Evolutionary conservation across 345 rosid genomes (phyloP).

Genomic region (Arabidopsis suecica): DNA sequence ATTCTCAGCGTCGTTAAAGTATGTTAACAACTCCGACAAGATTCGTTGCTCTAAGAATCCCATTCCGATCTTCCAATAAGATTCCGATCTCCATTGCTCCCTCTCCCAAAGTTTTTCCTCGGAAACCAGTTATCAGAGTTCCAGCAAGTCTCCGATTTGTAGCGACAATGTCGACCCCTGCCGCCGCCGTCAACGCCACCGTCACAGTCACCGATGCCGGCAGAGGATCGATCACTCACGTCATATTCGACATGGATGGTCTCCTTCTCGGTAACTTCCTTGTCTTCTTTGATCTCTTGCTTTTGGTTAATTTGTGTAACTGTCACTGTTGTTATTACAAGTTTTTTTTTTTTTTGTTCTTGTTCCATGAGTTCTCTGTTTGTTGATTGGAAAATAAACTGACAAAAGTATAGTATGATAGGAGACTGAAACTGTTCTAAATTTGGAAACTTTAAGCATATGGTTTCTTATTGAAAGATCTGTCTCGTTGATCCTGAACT

Average conservation of each 20-base stretch:
- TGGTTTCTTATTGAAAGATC: background rate
- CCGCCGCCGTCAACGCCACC: conserved; percentile 20
- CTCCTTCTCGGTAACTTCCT: conserved; percentile 72
- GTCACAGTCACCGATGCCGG: conserved; percentile 34
- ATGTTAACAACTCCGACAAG: conserved; percentile 39
- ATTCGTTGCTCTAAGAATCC: conserved; percentile 22
- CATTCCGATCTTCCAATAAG: conserved; percentile 20
- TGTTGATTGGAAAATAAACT: background rate
- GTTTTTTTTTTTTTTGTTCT: background rate
- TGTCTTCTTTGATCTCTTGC: background rate
- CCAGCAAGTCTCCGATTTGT: background rate
- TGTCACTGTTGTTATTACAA: background rate
- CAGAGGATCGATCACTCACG: conserved; percentile 71
- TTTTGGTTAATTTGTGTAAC: background rate
- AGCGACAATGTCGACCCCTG: conserved; percentile 31
- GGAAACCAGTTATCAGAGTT: conserved; percentile 14
- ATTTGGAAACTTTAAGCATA: conserved; percentile 6
- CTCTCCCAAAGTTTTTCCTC: background rate
- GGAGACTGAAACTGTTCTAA: background rate
- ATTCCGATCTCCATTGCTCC: conserved; percentile 4
- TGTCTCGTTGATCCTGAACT: conserved; percentile 6
- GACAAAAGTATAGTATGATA: background rate
- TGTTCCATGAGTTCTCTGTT: background rate
- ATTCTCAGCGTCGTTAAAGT: background rate
- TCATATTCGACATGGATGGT: conserved; percentile 98